A percentile compares a stretch with the other conserved stretches of the same genome.
Evolutionary conservation across 2,329 filamentous ascomycete genomes (phyloP).

Genomic region (Eutypella sp.): DNA sequence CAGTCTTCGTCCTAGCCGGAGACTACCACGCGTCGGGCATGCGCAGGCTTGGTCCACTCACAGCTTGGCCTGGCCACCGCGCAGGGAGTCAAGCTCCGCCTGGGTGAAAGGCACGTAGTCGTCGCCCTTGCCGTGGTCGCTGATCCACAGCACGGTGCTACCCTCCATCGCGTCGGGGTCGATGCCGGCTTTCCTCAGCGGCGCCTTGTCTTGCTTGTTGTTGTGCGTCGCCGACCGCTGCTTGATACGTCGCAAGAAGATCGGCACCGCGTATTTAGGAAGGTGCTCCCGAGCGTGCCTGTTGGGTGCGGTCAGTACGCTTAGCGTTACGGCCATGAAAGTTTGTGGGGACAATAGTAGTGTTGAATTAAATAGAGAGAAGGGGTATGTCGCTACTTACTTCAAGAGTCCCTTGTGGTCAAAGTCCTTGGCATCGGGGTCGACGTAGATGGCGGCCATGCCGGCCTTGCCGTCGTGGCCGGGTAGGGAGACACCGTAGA

Average conservation of each 20-base stretch:
- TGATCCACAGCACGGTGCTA: constrained; percentile 50
- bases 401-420: constrained; percentile 56
- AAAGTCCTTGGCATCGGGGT: constrained; percentile 45
- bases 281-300: constrained; percentile 53
- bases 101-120: constrained; percentile 55
- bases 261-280: constrained; percentile 69
- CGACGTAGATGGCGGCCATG: constrained; percentile 56
- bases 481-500: constrained; percentile 63
- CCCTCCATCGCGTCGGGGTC: constrained; percentile 45
- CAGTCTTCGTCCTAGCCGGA: too few relatives aligned
- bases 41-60: too few relatives aligned
- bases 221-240: constrained; percentile 62
- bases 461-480: constrained; percentile 65
- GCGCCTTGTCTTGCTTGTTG: constrained; percentile 76
- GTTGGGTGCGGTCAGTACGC: too few relatives aligned
- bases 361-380: background rate
- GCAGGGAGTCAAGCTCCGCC: constrained; percentile 53
- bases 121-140: constrained; percentile 47
- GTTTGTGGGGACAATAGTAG: too few relatives aligned
- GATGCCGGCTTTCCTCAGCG: constrained; percentile 61
- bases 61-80: constrained; percentile 38
- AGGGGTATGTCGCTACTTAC: constrained; percentile 25
- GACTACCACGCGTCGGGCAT: too few relatives aligned
- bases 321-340: too few relatives aligned
- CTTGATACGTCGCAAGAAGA: constrained; percentile 63